Conservation (phyloP, 768 basidiomycete species). For the Leccinum arenicola region DNA sequence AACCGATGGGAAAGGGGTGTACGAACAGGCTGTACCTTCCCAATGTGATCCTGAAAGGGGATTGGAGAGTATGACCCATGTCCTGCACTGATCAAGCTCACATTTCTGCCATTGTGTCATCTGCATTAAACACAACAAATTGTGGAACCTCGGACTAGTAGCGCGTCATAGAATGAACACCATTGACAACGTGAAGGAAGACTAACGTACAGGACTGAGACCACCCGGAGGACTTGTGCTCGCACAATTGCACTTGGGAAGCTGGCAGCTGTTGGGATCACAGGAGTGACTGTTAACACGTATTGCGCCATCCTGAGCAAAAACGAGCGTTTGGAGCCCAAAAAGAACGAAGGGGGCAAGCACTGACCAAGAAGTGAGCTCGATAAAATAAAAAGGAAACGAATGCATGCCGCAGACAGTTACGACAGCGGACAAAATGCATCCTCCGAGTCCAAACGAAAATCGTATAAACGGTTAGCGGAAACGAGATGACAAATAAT, state of each 20-base stretch:
- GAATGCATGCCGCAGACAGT: not conserved
- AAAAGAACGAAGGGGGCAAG: not conserved
- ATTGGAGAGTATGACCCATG: not conserved
- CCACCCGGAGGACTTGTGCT: not conserved
- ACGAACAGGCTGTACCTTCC: conserved; percentile 11
- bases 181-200: not conserved
- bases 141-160: not conserved
- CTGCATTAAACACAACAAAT: not conserved
- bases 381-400: not conserved
- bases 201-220: not conserved
- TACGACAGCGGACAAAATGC: not conserved
- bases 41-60: conserved; percentile 14
- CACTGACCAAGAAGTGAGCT: not conserved
- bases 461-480: not conserved
- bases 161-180: not conserved
- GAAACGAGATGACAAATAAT: not conserved
- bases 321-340: not conserved
- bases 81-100: conserved; percentile 2
- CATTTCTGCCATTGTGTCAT: conserved; percentile 21
- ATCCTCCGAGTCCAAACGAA: not conserved
- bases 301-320: not conserved
- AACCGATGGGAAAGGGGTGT: conserved; percentile 11
- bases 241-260: conserved; percentile 5
- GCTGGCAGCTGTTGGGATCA: not conserved
- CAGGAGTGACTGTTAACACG: not conserved